Conservation (phyloP, 2,329 filamentous ascomycete genomes). For the Stagonosporopsis rhizophila region DNA sequence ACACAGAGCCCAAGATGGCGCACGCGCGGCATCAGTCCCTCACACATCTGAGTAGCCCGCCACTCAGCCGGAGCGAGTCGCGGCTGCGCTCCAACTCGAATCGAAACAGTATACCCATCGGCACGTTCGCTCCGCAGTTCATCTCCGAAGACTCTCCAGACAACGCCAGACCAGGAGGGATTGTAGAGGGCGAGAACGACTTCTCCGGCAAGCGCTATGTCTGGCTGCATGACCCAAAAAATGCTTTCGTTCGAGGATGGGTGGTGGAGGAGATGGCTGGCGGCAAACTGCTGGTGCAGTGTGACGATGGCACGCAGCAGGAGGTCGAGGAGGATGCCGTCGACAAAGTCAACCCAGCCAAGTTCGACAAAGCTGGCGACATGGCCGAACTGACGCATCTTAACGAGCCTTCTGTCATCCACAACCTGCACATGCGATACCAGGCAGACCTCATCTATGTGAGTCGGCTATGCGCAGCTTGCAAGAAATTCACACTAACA, state of each 20-base stretch:
- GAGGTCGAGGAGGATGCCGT: conserved; percentile 86
- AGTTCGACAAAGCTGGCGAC: conserved; percentile 99
- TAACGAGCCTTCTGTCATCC: conserved; percentile 96
- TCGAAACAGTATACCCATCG: conserved; percentile 69
- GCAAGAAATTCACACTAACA: conserved; percentile 2
- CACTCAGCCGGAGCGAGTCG: conserved; percentile 46
- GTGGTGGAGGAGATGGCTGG: conserved; percentile 80
- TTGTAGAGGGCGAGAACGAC: conserved; percentile 92
- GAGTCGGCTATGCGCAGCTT: conserved; percentile 34
- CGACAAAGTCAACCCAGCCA: conserved; percentile 98
- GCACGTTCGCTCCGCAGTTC: conserved; percentile 94
- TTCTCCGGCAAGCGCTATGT: conserved; percentile 99
- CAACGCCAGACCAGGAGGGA: conserved; percentile 67
- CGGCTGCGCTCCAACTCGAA: conserved; percentile 67
- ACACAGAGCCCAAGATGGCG: conserved; percentile 50
- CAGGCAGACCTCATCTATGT: conserved; percentile 92
- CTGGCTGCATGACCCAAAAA: conserved; percentile 87
- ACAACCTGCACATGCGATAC: conserved; percentile 95
- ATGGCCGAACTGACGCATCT: conserved; percentile 99
- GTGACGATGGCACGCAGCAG: conserved; percentile 93
- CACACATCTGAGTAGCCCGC: conserved; percentile 55
- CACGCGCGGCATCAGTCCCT: conserved; percentile 75
- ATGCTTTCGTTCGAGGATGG: conserved; percentile 91
- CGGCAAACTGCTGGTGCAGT: conserved; percentile 81
- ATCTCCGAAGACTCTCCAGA: conserved; percentile 81